Percentiles rank a stretch among this genome's conserved stretches.
Conservation (phyloP, 192 early-diverging fungal species). For the Lunasporangiospora selenospora region DNA sequence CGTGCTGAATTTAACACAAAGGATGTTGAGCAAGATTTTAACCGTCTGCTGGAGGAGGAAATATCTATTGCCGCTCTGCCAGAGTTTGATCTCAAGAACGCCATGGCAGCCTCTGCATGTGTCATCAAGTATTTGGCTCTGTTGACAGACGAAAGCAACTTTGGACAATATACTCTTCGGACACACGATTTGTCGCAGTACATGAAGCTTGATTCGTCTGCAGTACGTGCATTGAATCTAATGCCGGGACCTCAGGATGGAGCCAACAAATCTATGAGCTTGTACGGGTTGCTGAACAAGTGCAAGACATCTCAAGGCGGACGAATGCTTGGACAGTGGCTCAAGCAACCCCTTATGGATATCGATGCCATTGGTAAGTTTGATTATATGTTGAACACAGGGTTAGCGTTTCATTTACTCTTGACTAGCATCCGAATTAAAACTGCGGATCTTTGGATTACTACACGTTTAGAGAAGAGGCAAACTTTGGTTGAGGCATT, state of each 20-base stretch:
- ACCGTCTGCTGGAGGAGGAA: constrained; percentile 74
- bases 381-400: neutral
- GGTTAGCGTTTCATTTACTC: no score
- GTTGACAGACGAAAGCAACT: constrained; percentile 78
- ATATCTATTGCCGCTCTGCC: constrained; percentile 69
- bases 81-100: constrained; percentile 74
- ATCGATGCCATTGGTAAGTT: constrained; percentile 70
- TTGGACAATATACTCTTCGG: constrained; percentile 74
- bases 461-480: constrained; percentile 55
- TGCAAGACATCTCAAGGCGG: constrained; percentile 91
- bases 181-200: constrained; percentile 86
- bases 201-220: constrained; percentile 92
- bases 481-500: constrained; percentile 80
- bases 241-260: constrained; percentile 80
- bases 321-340: constrained; percentile 87
- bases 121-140: constrained; percentile 78
- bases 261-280: constrained; percentile 46
- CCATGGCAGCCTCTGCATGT: constrained; percentile 72
- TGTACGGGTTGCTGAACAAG: constrained; percentile 87
- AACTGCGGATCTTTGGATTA: no score
- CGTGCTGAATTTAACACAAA: constrained; percentile 73
- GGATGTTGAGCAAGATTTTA: constrained; percentile 89
- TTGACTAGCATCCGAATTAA: no score
- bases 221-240: constrained; percentile 87
- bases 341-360: constrained; percentile 88